Evolutionary conservation across 495 filamentous ascomycete species (phyloP), one percentile per base, ranked within the genome.

Genomic region (Penicillium pancosmium): DNA sequence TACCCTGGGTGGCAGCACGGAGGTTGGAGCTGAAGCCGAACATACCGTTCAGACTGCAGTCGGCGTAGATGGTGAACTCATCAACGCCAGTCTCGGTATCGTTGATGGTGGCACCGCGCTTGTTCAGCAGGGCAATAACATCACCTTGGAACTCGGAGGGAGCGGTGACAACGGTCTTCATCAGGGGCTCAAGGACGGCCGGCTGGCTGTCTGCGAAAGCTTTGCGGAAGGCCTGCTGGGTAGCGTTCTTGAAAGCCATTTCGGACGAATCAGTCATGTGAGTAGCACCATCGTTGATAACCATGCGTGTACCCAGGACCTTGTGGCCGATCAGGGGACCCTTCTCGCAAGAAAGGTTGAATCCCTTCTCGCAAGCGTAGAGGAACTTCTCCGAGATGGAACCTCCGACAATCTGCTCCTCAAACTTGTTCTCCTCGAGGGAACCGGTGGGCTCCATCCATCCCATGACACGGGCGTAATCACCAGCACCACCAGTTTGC

Each of bases 231-330:
- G 95, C 95, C 79, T 97, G 91, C 78, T 95, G 91, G 31, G 94
- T 96, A 25, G 95, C 92, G 57, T 85, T 91, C 74, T 91, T 96
- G 88, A 99, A 99, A n/a, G 95, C 86, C 84, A 91, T 93, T 83
- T 99, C 95, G 43, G 90, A 93, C 4, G 94, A 98, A 78, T 99
- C 95, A 15, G 94, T 98, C 78, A 96, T 92, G 82, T 99, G 95
- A 2, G 91, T 99, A 34, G 92, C 92, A 70, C 95, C 95, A 68
- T 99, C 95, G 73, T 94, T 96, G 76, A 99, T 81, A 50, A 96
- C 82, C 93, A 99, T 96, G 66, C 72, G 79, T 4, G 91, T 83
- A 33, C 94, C 95, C 21, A 99, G 86, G 44, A 99, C 92, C 71
- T 85, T 88, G 82, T 99, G 95, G 52, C 93, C 94, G 60, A 99